phyloP scores from a whole-genome alignment of 2,329 filamentous ascomycete species.

The Tolypocladium tropicale region DNA sequence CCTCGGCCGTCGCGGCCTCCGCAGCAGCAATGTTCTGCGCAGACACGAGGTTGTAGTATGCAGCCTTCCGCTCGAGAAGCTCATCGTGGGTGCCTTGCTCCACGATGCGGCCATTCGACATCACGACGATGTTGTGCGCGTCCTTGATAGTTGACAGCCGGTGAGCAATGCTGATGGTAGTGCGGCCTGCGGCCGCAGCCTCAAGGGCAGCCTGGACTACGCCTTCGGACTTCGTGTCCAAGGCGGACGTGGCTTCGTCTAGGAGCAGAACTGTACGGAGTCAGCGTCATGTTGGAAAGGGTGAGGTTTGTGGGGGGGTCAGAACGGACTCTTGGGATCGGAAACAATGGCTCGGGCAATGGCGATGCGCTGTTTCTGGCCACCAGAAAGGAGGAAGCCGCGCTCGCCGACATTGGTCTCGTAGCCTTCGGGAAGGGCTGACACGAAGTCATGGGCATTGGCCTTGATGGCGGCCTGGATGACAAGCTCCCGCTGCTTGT shows the following conservation, averaged over 20 bases:
- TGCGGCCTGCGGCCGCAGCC: conserved; percentile 72
- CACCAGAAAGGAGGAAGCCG: conserved; percentile 84
- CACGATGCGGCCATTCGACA: conserved; percentile 74
- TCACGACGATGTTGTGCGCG: conserved; percentile 93
- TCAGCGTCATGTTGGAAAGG: neutral
- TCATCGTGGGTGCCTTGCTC: conserved; percentile 86
- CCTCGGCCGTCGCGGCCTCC: conserved; percentile 41
- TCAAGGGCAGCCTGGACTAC: conserved; percentile 91
- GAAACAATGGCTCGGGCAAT: conserved; percentile 87
- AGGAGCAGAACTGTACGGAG: conserved; percentile 58
- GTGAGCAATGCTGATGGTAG: conserved; percentile 94
- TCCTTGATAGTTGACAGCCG: conserved; percentile 88
- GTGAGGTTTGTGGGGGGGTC: neutral
- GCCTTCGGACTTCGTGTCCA: conserved; percentile 91
- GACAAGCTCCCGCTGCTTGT: conserved; percentile 61
- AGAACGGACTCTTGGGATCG: conserved; percentile 60
- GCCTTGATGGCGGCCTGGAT: conserved; percentile 78
- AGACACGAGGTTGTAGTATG: conserved; percentile 78
- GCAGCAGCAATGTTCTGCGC: conserved; percentile 71
- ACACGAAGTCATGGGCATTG: conserved; percentile 90
- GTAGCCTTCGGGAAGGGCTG: conserved; percentile 72
- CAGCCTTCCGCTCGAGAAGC: conserved; percentile 57
- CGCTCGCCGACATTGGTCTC: conserved; percentile 93
- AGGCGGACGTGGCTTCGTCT: conserved; percentile 86
- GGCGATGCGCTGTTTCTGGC: conserved; percentile 93